Percentiles rank a stretch among this genome's conserved stretches.
Evolutionary conservation across 75 land plant genomes (phyloP).

Genomic region (Picea sitchensis): DNA sequence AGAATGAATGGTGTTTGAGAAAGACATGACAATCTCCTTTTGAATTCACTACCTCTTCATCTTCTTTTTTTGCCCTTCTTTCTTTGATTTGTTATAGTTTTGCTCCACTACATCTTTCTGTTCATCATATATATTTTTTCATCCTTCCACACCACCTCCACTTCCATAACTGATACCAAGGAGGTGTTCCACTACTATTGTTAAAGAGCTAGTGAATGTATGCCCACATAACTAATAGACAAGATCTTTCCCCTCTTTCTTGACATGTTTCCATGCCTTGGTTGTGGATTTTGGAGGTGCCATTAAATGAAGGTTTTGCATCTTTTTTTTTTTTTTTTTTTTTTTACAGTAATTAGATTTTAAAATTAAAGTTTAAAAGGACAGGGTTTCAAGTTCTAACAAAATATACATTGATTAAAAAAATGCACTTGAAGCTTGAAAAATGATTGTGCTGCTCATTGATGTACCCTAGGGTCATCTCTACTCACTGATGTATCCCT

Average conservation of each 20-base stretch:
- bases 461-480: no score
- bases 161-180: neutral
- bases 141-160: neutral
- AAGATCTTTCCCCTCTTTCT: no score
- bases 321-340: no score
- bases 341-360: no score
- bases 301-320: neutral
- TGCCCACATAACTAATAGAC: neutral
- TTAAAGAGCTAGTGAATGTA: neutral
- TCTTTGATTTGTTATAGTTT: neutral
- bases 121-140: neutral
- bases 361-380: no score
- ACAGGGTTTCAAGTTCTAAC: no score
- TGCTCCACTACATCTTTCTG: neutral
- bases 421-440: no score
- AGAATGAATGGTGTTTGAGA: neutral
- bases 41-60: neutral
- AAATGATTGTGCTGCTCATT: no score
- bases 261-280: neutral
- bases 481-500: no score
- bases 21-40: neutral
- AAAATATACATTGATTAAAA: no score
- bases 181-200: neutral
- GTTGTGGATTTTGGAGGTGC: neutral
- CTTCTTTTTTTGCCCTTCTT: no score